Percentiles rank a stretch among this genome's conserved stretches.
phyloP scores from a whole-genome alignment of 441 rosid species.

The Hura crepitans region DNA sequence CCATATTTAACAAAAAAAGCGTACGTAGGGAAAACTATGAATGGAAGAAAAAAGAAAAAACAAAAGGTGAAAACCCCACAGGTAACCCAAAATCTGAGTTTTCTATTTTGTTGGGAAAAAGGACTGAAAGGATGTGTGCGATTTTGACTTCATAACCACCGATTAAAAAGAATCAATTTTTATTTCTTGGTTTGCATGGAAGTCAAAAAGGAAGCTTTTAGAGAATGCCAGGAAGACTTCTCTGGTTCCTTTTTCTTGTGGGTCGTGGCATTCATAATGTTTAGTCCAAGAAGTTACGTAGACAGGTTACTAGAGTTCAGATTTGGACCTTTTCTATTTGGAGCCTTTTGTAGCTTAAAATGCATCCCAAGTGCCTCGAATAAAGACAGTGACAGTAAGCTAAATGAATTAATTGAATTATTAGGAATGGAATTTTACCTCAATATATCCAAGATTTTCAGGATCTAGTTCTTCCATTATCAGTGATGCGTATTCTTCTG shows the following conservation, averaged over 20 bases:
- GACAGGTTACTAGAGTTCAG: background rate
- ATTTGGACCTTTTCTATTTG: background rate
- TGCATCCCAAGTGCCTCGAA: no score
- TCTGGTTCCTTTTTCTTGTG: background rate
- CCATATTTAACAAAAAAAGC: background rate
- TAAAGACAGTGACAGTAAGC: no score
- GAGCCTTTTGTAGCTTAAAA: background rate
- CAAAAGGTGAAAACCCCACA: no score
- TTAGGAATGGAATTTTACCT: constrained; percentile 42
- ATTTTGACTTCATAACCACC: constrained; percentile 1
- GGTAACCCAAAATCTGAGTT: background rate
- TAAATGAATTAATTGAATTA: no score
- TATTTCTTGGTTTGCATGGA: background rate
- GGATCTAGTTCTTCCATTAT: constrained; percentile 99
- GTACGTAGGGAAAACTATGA: background rate
- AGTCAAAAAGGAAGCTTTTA: background rate
- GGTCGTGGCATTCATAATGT: background rate
- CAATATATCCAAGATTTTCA: constrained; percentile 86
- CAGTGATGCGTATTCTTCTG: constrained; percentile 86
- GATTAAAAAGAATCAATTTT: background rate
- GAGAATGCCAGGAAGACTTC: background rate
- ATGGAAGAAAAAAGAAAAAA: background rate
- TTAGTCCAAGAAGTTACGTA: background rate
- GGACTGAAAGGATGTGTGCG: background rate
- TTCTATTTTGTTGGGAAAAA: background rate